phyloP scores from a whole-genome alignment of 1,284 basidiomycete species.

The Neonothopanus nambi region DNA sequence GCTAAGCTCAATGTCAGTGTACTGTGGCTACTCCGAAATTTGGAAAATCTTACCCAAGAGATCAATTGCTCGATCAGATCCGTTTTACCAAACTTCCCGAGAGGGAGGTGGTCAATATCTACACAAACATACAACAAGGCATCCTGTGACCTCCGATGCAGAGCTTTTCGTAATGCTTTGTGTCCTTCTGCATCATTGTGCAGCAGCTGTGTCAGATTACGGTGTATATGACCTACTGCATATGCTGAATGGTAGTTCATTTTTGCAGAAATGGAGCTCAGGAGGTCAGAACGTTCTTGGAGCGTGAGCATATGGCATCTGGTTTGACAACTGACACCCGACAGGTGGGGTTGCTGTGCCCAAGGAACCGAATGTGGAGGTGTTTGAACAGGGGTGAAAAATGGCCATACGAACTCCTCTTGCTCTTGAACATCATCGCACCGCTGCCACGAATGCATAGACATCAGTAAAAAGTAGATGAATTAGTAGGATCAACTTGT shows the following conservation, averaged over 20 bases:
- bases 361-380: background rate
- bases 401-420: slow-evolving; percentile 6
- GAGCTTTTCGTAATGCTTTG: background rate
- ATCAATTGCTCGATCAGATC: slow-evolving; percentile 6
- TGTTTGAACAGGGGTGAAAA: slow-evolving; percentile 1
- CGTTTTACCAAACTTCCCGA: background rate
- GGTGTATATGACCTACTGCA: slow-evolving; percentile 4
- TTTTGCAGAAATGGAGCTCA: background rate
- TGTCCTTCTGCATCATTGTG: background rate
- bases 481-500: background rate
- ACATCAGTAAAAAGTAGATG: background rate
- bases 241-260: slow-evolving; percentile 8
- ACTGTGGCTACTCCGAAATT: too few relatives aligned
- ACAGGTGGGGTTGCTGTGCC: background rate
- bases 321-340: too few relatives aligned
- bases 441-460: background rate
- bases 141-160: background rate
- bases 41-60: slow-evolving; percentile 5
- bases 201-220: slow-evolving; percentile 1
- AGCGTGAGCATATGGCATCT: background rate
- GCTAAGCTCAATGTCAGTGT: background rate
- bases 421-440: background rate
- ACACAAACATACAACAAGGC: slow-evolving; percentile 9
- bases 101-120: slow-evolving; percentile 3
- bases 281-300: background rate